phyloP scores from a whole-genome alignment of 208 protist genomes.

The Crithidia sp. region DNA sequence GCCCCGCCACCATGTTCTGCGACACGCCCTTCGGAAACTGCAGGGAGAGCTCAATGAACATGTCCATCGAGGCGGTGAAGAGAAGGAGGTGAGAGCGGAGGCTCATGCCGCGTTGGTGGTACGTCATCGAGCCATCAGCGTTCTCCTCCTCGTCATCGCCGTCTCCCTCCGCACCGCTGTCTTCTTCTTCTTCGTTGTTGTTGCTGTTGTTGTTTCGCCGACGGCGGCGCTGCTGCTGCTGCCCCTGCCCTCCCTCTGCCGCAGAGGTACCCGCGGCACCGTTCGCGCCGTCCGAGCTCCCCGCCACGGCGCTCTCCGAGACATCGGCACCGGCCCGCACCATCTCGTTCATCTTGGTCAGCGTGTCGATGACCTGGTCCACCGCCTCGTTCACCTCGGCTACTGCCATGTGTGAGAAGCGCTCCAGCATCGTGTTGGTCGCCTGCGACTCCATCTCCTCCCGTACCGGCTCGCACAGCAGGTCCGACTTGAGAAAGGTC shows the following conservation, averaged over 20 bases:
- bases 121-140: constrained; percentile 55
- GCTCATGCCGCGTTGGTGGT: constrained; percentile 76
- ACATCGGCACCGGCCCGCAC: constrained; percentile 68
- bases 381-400: constrained; percentile 88
- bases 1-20: constrained; percentile 89
- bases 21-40: constrained; percentile 83
- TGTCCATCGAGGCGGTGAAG: constrained; percentile 80
- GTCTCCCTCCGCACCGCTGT: constrained; percentile 13
- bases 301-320: constrained; percentile 52
- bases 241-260: not conserved
- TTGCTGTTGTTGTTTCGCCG: not conserved
- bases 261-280: not conserved
- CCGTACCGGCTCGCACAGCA: constrained; percentile 75
- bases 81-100: constrained; percentile 74
- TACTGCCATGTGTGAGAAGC: constrained; percentile 91
- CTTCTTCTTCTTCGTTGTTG: constrained; percentile 16
- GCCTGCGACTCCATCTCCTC: constrained; percentile 77
- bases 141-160: constrained; percentile 57
- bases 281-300: constrained; percentile 4
- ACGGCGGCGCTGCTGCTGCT: not conserved
- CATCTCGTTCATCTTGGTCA: constrained; percentile 84
- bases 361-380: constrained; percentile 81
- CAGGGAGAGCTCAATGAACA: constrained; percentile 85
- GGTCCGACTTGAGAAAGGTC: constrained; percentile 64
- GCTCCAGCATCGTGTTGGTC: constrained; percentile 70